phyloP scores from a whole-genome alignment of 805 yeast species.

The Barnettozyma vustinii region DNA sequence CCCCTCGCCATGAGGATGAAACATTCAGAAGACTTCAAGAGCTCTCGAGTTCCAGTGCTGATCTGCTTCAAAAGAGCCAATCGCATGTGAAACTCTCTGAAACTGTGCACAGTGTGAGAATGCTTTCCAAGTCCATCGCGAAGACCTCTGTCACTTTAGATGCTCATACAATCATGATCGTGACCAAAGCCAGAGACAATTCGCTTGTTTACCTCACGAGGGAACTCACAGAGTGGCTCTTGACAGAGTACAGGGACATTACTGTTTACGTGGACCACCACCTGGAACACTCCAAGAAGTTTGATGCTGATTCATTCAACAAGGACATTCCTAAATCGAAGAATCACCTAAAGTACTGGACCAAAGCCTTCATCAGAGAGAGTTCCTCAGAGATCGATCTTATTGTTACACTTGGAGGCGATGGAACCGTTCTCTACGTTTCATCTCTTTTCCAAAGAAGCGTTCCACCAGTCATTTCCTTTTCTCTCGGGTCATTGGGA shows the following conservation, averaged over 20 bases:
- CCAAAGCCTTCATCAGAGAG: constrained; percentile 44
- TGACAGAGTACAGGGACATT: constrained; percentile 35
- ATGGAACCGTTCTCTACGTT: constrained; percentile 89
- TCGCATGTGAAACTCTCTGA: constrained; percentile 75
- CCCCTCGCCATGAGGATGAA: constrained; percentile 14
- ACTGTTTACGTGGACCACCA: constrained; percentile 71
- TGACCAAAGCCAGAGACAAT: constrained; percentile 87
- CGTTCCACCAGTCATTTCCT: constrained; percentile 90
- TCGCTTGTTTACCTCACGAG: constrained; percentile 70
- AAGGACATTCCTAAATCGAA: constrained; percentile 42
- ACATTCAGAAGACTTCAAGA: constrained; percentile 18
- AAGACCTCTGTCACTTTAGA: constrained; percentile 69
- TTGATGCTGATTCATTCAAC: constrained; percentile 50
- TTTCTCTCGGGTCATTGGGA: constrained; percentile 87
- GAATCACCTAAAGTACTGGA: constrained; percentile 62
- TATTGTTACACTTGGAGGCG: constrained; percentile 90
- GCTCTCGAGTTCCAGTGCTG: constrained; percentile 30
- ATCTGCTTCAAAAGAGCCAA: constrained; percentile 44
- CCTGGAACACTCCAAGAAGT: constrained; percentile 55
- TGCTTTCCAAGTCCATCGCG: constrained; percentile 64
- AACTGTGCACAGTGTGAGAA: constrained; percentile 75
- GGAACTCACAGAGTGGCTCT: constrained; percentile 74
- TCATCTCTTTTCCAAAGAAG: constrained; percentile 77
- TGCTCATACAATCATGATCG: constrained; percentile 67
- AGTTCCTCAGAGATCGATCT: constrained; percentile 41